Conservation (phyloP, 176 grass and related monocot genomes). For the Aegilops longissima region DNA sequence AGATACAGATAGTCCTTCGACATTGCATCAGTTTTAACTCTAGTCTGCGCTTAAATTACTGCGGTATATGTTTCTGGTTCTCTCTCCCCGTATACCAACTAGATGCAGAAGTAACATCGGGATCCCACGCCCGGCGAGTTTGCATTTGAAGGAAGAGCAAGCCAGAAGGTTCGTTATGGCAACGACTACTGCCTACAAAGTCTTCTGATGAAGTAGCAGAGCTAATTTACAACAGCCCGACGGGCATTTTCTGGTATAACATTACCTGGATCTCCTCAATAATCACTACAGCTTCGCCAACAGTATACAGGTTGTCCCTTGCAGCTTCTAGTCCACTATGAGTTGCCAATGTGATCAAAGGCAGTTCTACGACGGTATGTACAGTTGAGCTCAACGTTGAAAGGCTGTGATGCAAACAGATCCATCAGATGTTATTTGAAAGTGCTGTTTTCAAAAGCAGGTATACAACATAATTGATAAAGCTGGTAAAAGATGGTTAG, state of each 20-base stretch:
- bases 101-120: background rate
- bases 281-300: slow-evolving; percentile 15
- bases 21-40: background rate
- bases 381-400: slow-evolving; percentile 31
- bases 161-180: background rate
- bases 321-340: slow-evolving; percentile 24
- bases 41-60: background rate
- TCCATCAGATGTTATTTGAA: background rate
- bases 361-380: slow-evolving; percentile 36
- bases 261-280: slow-evolving; percentile 21
- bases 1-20: background rate
- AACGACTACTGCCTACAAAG: slow-evolving; percentile 23
- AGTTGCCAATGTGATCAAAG: slow-evolving; percentile 18
- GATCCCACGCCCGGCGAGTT: too few relatives aligned
- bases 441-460: background rate
- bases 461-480: background rate
- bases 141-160: slow-evolving; percentile 12
- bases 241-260: background rate
- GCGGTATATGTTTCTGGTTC: background rate
- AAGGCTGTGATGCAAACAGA: slow-evolving; percentile 23
- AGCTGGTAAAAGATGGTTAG: background rate
- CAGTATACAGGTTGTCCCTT: slow-evolving; percentile 22
- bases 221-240: slow-evolving; percentile 31
- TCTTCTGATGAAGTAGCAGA: slow-evolving; percentile 17
- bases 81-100: background rate